These are phyloP conservation scores for Nymphaea thermarum DNA, from an alignment of 164 flowering plant species.

Conservation along the genomic window DNA sequence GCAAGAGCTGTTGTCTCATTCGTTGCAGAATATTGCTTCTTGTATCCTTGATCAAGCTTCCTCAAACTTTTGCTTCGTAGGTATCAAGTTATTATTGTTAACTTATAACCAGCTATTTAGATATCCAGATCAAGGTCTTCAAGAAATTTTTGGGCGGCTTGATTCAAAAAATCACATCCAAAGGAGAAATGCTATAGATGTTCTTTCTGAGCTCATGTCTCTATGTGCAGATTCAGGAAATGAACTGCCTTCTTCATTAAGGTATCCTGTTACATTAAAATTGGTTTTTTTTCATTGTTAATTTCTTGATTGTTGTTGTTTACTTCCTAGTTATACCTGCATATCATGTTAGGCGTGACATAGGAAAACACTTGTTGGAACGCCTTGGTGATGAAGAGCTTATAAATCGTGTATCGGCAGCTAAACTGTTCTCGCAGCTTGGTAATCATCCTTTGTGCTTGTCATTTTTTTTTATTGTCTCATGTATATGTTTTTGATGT, in stretches of 20 bases:
- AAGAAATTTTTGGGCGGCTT: slow-evolving; percentile 47
- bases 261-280: slow-evolving; percentile 18
- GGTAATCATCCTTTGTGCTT: slow-evolving; percentile 23
- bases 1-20: slow-evolving; percentile 62
- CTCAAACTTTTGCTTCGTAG: background rate
- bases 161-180: slow-evolving; percentile 24
- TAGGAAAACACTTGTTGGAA: slow-evolving; percentile 40
- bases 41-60: slow-evolving; percentile 23
- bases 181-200: slow-evolving; percentile 65
- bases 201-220: slow-evolving; percentile 39
- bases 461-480: background rate
- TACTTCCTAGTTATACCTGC: background rate
- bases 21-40: slow-evolving; percentile 61
- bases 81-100: too few species aligned
- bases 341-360: slow-evolving; percentile 37
- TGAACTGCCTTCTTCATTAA: slow-evolving; percentile 20
- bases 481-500: background rate
- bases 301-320: background rate
- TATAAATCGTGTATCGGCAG: slow-evolving; percentile 29
- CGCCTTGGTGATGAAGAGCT: slow-evolving; percentile 50
- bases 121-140: slow-evolving; percentile 35
- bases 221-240: slow-evolving; percentile 28
- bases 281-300: background rate
- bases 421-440: slow-evolving; percentile 39
- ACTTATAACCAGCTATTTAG: slow-evolving; percentile 19